Percentiles rank a stretch among this genome's conserved stretches.
phyloP scores from a whole-genome alignment of 768 basidiomycete species.

The Pulveroboletus sp. region DNA sequence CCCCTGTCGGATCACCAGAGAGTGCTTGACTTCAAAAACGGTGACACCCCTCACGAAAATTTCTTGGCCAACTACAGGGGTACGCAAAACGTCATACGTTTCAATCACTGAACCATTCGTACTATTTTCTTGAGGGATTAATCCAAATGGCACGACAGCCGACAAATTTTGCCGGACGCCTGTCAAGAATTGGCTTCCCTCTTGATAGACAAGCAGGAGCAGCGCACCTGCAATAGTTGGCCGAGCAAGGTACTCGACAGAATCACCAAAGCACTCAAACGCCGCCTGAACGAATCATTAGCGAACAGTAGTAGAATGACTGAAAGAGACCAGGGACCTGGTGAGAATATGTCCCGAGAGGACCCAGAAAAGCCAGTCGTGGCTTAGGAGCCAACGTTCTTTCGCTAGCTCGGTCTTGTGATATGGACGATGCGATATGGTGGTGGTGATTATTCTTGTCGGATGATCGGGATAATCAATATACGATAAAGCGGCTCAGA shows the following conservation, averaged over 20 bases:
- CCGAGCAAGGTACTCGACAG: constrained; percentile 40
- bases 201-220: background rate
- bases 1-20: constrained; percentile 59
- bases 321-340: constrained; percentile 35
- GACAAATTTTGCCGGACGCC: constrained; percentile 57
- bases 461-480: constrained; percentile 55
- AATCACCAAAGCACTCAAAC: constrained; percentile 40
- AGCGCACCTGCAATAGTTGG: constrained; percentile 39
- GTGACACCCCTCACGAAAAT: constrained; percentile 59
- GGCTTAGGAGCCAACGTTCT: constrained; percentile 51
- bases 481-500: background rate
- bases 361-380: constrained; percentile 55
- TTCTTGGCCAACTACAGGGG: constrained; percentile 31
- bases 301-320: constrained; percentile 14
- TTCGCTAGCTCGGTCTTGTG: constrained; percentile 55
- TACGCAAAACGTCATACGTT: constrained; percentile 62
- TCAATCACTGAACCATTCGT: constrained; percentile 71
- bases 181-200: constrained; percentile 26
- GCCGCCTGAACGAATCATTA: constrained; percentile 38
- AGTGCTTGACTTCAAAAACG: constrained; percentile 60
- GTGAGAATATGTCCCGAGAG: constrained; percentile 68
- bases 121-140: constrained; percentile 81
- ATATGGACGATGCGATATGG: constrained; percentile 46
- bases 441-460: constrained; percentile 79
- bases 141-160: constrained; percentile 40